Base-by-base conservation (phyloP, 768 basidiomycete genomes). In the Suillus placidus region DNA sequence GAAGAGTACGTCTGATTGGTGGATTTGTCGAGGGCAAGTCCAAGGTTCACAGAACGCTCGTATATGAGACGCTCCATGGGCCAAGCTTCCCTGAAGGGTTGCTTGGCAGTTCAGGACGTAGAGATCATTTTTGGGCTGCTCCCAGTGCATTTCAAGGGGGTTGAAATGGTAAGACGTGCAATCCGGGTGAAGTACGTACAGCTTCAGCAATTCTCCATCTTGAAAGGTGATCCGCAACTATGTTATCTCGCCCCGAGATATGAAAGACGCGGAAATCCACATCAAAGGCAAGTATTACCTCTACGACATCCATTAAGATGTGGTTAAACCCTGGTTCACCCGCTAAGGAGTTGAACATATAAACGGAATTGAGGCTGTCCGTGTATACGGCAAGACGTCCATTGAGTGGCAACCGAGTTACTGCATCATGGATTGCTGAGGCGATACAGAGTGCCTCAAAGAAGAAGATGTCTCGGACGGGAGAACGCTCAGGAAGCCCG, bases 331-430 rank as follows among this genome's bases (percentile, higher is more conserved):
- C 37, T 7, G 37, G 37, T 37, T 37, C 37, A 9, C 37, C 37
- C 1, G 37, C 37, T 2, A 75, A 64, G 47, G 70, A 55, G 61
- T 71, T 69, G 63, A 80, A 81, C 13, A 80, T 77, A 18, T 67
- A 54, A 13, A 80, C 74, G 0, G 76, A 73, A 66, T 79, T 78
- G 0, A 64, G 47, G 57, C 72, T 79, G 61, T 80, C 80, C 0
- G 72, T 75, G 66, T 55, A 72, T 12, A 75, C 66, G 5, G 64
- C 60, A 9, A 37, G 37, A 9, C 2, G 8, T 9, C 37, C 9
- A 2, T 37, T 9, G 37, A 12, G 8, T 2, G 37, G 37, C 2
- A 37, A 9, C 8, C 9, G 37, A 37, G 67, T 55, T 70, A 23
- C 37, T 4, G 38, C 60, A 32, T 12, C 18, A 30, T 61, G 60